These are phyloP conservation scores for Clarireedia homoeocarpa DNA, from an alignment of 2,329 filamentous ascomycete species.

Conservation along the genomic window DNA sequence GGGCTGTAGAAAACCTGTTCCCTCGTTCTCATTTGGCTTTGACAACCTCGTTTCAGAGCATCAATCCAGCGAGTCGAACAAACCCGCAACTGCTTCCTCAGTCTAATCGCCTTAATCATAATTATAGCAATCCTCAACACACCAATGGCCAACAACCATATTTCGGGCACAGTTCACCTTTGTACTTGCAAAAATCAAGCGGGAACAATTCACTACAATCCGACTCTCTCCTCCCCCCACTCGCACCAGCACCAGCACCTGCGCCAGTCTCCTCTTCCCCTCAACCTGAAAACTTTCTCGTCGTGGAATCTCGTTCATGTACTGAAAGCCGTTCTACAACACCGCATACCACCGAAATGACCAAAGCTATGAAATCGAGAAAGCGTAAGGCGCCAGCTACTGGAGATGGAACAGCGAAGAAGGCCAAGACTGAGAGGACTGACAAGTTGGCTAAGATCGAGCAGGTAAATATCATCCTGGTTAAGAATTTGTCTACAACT, in stretches of 20 bases:
- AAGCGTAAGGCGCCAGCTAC: slow-evolving; percentile 12
- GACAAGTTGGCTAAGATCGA: slow-evolving; percentile 14
- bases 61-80: slow-evolving; percentile 1
- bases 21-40: not conserved
- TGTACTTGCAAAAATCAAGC: not conserved
- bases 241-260: not conserved
- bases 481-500: not conserved
- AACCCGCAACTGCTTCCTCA: not conserved
- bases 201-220: not conserved
- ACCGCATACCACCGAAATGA: slow-evolving; percentile 2
- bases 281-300: not conserved
- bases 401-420: slow-evolving; percentile 9
- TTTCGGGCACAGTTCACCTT: not conserved
- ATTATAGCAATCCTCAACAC: not conserved
- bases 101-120: not conserved
- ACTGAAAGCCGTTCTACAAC: slow-evolving; percentile 6
- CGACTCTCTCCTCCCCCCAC: not conserved
- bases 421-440: slow-evolving; percentile 11
- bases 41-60: not conserved
- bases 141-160: not conserved
- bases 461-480: slow-evolving; percentile 13
- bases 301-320: slow-evolving; percentile 8
- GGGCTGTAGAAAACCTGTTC: slow-evolving; percentile 3
- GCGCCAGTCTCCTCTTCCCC: not conserved
- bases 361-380: slow-evolving; percentile 3